Evolutionary conservation across 495 filamentous ascomycete species (phyloP).

Genomic region (Neurospora sp.): DNA sequence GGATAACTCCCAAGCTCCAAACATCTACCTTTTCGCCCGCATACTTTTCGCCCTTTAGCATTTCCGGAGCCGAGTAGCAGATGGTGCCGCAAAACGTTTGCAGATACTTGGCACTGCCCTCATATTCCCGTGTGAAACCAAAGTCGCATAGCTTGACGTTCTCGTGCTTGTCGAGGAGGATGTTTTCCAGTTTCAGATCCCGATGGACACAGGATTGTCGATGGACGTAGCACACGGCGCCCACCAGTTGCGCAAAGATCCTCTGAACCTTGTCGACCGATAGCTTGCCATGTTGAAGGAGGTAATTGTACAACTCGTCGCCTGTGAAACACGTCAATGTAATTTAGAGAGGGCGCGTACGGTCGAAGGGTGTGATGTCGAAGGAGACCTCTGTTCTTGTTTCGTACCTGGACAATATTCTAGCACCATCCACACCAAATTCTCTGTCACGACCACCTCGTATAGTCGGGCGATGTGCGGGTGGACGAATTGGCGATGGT

Average conservation of each 20-base stretch:
- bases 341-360: background rate
- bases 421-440: slow-evolving; percentile 86
- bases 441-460: slow-evolving; percentile 95
- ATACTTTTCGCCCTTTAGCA: slow-evolving; percentile 97
- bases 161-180: slow-evolving; percentile 90
- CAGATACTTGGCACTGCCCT: slow-evolving; percentile 86
- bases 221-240: slow-evolving; percentile 92
- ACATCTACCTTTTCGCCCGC: slow-evolving; percentile 96
- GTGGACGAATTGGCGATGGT: slow-evolving; percentile 95
- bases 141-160: slow-evolving; percentile 99
- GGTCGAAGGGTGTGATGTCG: background rate
- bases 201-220: slow-evolving; percentile 93
- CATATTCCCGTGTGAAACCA: slow-evolving; percentile 95
- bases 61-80: slow-evolving; percentile 95
- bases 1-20: slow-evolving; percentile 94
- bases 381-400: background rate
- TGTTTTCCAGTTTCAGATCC: slow-evolving; percentile 95
- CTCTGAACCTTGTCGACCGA: slow-evolving; percentile 84
- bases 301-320: slow-evolving; percentile 94
- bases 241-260: slow-evolving; percentile 92
- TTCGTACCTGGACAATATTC: slow-evolving; percentile 89
- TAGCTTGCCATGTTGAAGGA: slow-evolving; percentile 75
- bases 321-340: slow-evolving; percentile 41
- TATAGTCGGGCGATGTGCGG: slow-evolving; percentile 95
- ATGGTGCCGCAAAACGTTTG: slow-evolving; percentile 98